Evolutionary conservation across 2,329 filamentous ascomycete species (phyloP), one percentile per base, ranked within the genome.

Genomic region (Cladosporium oxysporum): DNA sequence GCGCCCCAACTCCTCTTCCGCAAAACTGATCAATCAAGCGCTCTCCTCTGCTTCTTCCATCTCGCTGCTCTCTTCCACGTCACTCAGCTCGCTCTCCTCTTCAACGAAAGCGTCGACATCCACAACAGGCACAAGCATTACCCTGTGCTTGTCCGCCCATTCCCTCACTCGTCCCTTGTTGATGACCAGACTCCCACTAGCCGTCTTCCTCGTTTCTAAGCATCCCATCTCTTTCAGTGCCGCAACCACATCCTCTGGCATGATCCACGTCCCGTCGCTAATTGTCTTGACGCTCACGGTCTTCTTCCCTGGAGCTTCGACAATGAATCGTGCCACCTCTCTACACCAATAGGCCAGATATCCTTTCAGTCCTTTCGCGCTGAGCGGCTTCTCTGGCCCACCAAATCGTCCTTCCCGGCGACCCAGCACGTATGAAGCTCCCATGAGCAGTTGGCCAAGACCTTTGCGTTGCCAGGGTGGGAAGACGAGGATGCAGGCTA

Each of bases 401-500:
- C 95, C 95, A 31, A 97, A 85, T 52, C 94, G 84, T 7, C 89
- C 88, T 75, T 98, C 93, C 65, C 91, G 87, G 58, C 89, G 87
- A 23, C 93, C 94, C 57, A 99, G 90, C 77, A 95, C 93, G 78
- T 99, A 99, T 44, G 91, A 96, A 2, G 95, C 88, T 5, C 92
- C 93, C 88, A 99, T 98, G 35, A 99, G 84, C 60, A 98, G 81
- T 61, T 92, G 88, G 0, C 95, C 95, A 0, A 98, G 85, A 1
- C 94, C 93, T 70, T 92, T 93, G 69, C 91, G 89, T 79, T 98
- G 94, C 88, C 94, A 98, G 0, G 95, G 95, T 1, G 95, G 95
- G 74, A 98, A 98, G 18, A 98, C 87, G 7, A 98, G 84, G 71
- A 99, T 99, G 76, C 95, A 99, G 0, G 95, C 95, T 5, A 99